phyloP scores from a whole-genome alignment of 2,329 filamentous ascomycete genomes.

The Nothophoma quercina region DNA sequence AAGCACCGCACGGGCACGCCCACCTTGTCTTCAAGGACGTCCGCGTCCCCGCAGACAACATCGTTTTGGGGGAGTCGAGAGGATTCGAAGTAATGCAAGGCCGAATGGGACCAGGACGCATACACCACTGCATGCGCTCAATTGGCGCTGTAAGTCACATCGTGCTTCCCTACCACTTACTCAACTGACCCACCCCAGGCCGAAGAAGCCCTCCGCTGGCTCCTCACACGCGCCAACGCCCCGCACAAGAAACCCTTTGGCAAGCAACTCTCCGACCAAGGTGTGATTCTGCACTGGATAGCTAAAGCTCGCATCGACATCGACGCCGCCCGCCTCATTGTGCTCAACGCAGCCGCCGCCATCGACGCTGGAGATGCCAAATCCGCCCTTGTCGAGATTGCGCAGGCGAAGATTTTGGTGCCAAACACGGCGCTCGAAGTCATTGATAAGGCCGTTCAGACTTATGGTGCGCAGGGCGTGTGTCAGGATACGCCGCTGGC shows the following conservation, averaged over 20 bases:
- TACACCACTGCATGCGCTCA: slow-evolving; percentile 94
- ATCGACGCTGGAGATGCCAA: slow-evolving; percentile 89
- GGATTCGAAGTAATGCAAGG: slow-evolving; percentile 99
- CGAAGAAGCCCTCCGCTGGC: slow-evolving; percentile 88
- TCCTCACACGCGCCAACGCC: slow-evolving; percentile 92
- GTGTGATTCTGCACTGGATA: slow-evolving; percentile 78
- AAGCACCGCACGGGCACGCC: slow-evolving; percentile 95
- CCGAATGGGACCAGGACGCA: slow-evolving; percentile 88
- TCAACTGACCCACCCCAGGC: slow-evolving; percentile 56
- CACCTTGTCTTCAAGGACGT: slow-evolving; percentile 89
- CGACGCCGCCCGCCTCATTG: slow-evolving; percentile 83
- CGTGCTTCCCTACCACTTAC: background rate
- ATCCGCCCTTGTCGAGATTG: slow-evolving; percentile 86
- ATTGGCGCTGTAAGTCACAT: slow-evolving; percentile 75
- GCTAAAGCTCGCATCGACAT: slow-evolving; percentile 91
- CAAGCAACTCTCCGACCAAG: slow-evolving; percentile 82
- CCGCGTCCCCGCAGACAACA: slow-evolving; percentile 78
- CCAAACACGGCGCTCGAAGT: slow-evolving; percentile 81
- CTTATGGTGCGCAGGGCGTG: slow-evolving; percentile 86
- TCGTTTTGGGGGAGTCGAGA: slow-evolving; percentile 87
- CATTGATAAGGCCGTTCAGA: slow-evolving; percentile 90
- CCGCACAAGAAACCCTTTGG: slow-evolving; percentile 87
- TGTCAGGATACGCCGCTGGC: slow-evolving; percentile 90
- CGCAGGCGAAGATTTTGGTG: slow-evolving; percentile 88
- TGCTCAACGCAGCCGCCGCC: slow-evolving; percentile 90